Evolutionary conservation across 495 filamentous ascomycete genomes (phyloP).

Genomic region (Annulohypoxylon stygium): DNA sequence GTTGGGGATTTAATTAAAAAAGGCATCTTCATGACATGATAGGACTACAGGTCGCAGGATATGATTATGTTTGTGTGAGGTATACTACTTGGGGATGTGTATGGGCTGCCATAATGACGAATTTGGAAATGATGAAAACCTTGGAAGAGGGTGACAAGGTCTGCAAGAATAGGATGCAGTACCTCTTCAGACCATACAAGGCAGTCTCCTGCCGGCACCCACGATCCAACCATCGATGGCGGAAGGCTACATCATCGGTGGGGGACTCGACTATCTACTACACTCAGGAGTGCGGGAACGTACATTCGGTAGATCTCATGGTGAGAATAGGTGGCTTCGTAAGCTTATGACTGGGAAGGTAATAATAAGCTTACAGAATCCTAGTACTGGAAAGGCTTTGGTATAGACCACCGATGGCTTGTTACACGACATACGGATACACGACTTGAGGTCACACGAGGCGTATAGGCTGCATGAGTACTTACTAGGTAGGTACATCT

Average conservation of each 20-base stretch:
- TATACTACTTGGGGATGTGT: neutral
- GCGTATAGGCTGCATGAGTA: no score
- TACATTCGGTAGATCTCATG: conserved; percentile 26
- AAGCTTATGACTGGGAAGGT: neutral
- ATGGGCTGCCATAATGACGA: neutral
- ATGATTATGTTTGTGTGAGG: neutral
- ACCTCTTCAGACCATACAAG: neutral
- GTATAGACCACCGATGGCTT: neutral
- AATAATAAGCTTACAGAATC: neutral
- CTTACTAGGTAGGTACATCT: neutral
- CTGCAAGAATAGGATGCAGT: neutral
- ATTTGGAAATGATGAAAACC: no score
- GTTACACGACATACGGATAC: neutral
- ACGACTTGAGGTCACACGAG: neutral
- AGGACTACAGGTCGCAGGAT: neutral
- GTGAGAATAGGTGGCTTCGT: neutral
- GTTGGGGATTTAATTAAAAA: conserved; percentile 4
- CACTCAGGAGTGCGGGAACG: conserved; percentile 4
- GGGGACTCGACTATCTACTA: conserved; percentile 1
- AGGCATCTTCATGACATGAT: neutral
- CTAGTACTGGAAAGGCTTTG: neutral
- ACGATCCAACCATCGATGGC: neutral
- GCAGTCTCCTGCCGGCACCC: neutral
- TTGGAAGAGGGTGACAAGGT: neutral
- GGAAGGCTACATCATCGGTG: conserved; percentile 28